Evolutionary conservation across 2,329 filamentous ascomycete genomes (phyloP), one percentile per base, ranked within the genome.

Genomic region (Dothiorella sarmentorum): DNA sequence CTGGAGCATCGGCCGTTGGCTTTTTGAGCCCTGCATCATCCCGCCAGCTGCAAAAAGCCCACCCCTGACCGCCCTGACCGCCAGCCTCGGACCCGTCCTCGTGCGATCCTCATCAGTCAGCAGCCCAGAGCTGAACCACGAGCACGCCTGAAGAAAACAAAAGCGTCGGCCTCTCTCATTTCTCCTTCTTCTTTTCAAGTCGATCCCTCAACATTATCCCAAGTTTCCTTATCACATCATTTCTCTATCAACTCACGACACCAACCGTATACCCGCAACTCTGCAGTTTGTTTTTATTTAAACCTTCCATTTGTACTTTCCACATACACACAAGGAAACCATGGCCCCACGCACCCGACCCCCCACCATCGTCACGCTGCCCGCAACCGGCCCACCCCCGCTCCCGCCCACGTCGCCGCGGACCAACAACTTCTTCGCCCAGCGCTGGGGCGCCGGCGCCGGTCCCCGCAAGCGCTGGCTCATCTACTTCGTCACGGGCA

Each of bases 401-500:
- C 10, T 53, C n/a, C 49, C 49, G 3, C 49, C 49, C 1, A 53
- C 49, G n/a, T 53, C 49, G 4, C 49, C 49, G 3, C 40, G 33
- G 6, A 53, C 49, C 22, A 40, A n/a, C 22, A 40, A 33, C 49
- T 53, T 53, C 35, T 27, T 53, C 35, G 33, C 49, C 22, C 31
- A 53, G 18, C 49, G 35, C 33, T 53, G 17, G 9, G 43, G 49
- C 1, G 22, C 33, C 2, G 20, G 10, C n/a, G 49, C 49, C 15
- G 49, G 49, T 24, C 49, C 49, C n/a, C 52, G 35, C 65, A 59
- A 45, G 49, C 47, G 24, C 40, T 73, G 76, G 61, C 80, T 91
- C 51, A 75, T 92, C 64, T 91, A 85, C 75, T 87, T 90, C 71
- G 79, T 93, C 38, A 83, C 87, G 26, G 89, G 89, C 18, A 93